Percentiles rank a stretch among this genome's conserved stretches.
Conservation (phyloP, 768 basidiomycete species). For the Boletus reticuloceps region DNA sequence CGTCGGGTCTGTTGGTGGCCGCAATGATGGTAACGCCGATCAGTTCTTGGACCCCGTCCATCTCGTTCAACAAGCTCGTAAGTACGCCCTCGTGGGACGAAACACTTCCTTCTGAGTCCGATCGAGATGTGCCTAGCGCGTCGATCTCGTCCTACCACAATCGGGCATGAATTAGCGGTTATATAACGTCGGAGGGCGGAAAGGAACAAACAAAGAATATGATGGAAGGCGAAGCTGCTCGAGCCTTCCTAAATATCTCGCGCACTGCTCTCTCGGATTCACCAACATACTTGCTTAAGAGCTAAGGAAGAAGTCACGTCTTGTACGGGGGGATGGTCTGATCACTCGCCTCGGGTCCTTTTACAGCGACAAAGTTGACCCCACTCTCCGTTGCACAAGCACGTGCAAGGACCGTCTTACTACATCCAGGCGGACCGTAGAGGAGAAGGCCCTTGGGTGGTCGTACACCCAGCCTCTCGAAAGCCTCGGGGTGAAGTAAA, state of each 20-base stretch:
- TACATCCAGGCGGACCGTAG: slow-evolving; percentile 97
- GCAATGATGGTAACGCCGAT: slow-evolving; percentile 94
- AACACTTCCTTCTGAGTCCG: slow-evolving; percentile 47
- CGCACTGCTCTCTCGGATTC: slow-evolving; percentile 95
- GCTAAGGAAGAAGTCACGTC: slow-evolving; percentile 42
- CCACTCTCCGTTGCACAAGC: slow-evolving; percentile 93
- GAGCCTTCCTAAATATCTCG: slow-evolving; percentile 93
- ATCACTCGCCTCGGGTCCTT: slow-evolving; percentile 85
- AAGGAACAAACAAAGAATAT: slow-evolving; percentile 80
- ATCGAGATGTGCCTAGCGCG: slow-evolving; percentile 80
- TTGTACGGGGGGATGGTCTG: background rate
- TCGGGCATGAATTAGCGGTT: background rate
- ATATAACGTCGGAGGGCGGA: background rate
- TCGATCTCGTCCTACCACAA: slow-evolving; percentile 88
- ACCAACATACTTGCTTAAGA: slow-evolving; percentile 95
- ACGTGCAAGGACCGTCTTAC: slow-evolving; percentile 90
- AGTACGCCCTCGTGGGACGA: slow-evolving; percentile 84
- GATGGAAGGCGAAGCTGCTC: slow-evolving; percentile 91
- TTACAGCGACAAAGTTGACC: slow-evolving; percentile 94
- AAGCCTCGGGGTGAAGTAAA: slow-evolving; percentile 79
- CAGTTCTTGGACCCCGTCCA: slow-evolving; percentile 97
- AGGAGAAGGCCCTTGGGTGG: slow-evolving; percentile 89
- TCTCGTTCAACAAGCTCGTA: slow-evolving; percentile 92
- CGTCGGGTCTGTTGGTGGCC: slow-evolving; percentile 93
- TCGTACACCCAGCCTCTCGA: slow-evolving; percentile 80